phyloP scores from a whole-genome alignment of 148 eudicot species.

The Pharnaceum exiguum region DNA sequence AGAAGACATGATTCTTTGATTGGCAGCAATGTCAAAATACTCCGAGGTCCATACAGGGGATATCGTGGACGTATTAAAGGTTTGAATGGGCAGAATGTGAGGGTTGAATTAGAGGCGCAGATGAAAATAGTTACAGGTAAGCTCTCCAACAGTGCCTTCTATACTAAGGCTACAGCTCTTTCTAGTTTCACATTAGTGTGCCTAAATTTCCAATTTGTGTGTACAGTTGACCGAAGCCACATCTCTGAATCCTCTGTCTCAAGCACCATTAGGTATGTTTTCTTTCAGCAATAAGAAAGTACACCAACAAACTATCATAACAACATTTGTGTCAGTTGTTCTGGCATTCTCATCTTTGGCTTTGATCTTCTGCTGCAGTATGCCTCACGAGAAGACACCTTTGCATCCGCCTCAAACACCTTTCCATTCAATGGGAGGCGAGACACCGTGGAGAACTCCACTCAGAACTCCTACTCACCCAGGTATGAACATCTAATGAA shows the following conservation, averaged over 20 bases:
- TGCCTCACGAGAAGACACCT: slow-evolving; percentile 18
- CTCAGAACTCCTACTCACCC: slow-evolving; percentile 7
- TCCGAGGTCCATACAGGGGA: slow-evolving; percentile 27
- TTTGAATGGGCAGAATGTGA: slow-evolving; percentile 22
- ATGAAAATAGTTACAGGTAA: slow-evolving; percentile 27
- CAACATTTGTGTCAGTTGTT: too few relatives aligned
- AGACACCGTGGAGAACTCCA: slow-evolving; percentile 27
- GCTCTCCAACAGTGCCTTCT: not conserved
- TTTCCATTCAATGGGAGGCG: slow-evolving; percentile 25
- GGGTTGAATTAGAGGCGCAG: slow-evolving; percentile 28
- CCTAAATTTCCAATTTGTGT: not conserved
- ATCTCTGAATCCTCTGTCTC: slow-evolving; percentile 19
- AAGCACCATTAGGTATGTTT: slow-evolving; percentile 14
- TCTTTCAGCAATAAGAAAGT: too few relatives aligned
- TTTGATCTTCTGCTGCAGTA: slow-evolving; percentile 6
- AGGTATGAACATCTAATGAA: slow-evolving; percentile 8
- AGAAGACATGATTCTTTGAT: slow-evolving; percentile 17
- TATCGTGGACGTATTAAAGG: slow-evolving; percentile 26
- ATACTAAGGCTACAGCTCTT: too few relatives aligned
- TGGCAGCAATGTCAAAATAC: slow-evolving; percentile 21
- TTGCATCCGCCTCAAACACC: slow-evolving; percentile 29
- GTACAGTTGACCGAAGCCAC: slow-evolving; percentile 26
- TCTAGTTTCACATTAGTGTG: not conserved
- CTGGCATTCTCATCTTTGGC: not conserved
- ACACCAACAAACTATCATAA: too few relatives aligned